These are phyloP conservation scores for Russula emetica DNA, from an alignment of 768 basidiomycete species.

Conservation along the genomic window DNA sequence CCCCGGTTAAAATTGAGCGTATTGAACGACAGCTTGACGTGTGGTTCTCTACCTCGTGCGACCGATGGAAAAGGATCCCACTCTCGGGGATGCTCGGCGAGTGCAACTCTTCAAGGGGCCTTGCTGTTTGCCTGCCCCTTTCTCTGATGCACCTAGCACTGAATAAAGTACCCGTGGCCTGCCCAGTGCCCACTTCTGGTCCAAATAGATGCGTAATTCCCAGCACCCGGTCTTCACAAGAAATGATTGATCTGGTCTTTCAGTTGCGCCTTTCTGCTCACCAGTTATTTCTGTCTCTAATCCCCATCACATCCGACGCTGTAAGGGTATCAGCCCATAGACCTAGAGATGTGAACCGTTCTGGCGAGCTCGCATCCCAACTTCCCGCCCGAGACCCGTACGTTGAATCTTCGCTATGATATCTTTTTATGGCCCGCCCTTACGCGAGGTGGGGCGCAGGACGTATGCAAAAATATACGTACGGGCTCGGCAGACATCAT, in stretches of 20 bases:
- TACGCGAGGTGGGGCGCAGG: slow-evolving; percentile 1
- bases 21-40: slow-evolving; percentile 32
- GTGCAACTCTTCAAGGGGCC: slow-evolving; percentile 29
- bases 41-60: slow-evolving; percentile 6
- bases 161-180: slow-evolving; percentile 29
- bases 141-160: slow-evolving; percentile 27
- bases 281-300: neutral
- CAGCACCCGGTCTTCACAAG: slow-evolving; percentile 3
- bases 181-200: neutral
- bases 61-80: slow-evolving; percentile 27
- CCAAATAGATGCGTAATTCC: slow-evolving; percentile 28
- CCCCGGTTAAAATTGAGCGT: slow-evolving; percentile 12
- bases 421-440: slow-evolving; percentile 5
- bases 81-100: slow-evolving; percentile 32
- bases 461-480: slow-evolving; percentile 10
- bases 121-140: slow-evolving; percentile 29
- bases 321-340: neutral
- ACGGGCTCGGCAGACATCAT: neutral
- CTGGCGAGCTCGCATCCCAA: slow-evolving; percentile 9
- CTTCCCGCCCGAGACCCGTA: slow-evolving; percentile 7
- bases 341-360: slow-evolving; percentile 8
- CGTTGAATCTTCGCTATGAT: slow-evolving; percentile 3
- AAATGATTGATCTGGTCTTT: neutral
- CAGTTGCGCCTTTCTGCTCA: neutral
- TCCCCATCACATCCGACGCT: neutral